These are phyloP conservation scores for Cymbidium sinense DNA, from an alignment of 106 monocot genomes.

Conservation along the genomic window DNA sequence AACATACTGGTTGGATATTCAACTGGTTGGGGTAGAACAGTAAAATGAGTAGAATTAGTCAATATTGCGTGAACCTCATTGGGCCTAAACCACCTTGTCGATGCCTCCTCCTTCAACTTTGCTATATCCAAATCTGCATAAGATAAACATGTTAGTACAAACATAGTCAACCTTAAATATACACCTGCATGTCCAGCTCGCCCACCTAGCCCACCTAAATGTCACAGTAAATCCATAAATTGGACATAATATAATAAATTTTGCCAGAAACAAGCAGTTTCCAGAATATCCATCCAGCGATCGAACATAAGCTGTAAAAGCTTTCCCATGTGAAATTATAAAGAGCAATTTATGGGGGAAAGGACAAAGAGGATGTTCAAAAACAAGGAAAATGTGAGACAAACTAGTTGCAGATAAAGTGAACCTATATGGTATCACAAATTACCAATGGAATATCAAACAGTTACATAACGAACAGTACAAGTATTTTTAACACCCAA, in stretches of 20 bases:
- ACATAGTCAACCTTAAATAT: background rate
- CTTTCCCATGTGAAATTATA: background rate
- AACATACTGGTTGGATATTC: constrained; percentile 49
- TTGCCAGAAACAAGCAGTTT: background rate
- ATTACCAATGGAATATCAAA: too few relatives aligned
- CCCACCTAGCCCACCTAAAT: background rate
- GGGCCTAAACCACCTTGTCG: constrained; percentile 70
- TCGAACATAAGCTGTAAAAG: background rate
- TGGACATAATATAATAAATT: background rate
- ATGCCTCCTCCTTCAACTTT: constrained; percentile 45
- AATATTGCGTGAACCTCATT: constrained; percentile 84
- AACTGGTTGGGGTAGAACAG: constrained; percentile 66
- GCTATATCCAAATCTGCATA: constrained; percentile 50
- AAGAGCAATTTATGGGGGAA: background rate
- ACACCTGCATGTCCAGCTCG: background rate
- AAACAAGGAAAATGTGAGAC: background rate
- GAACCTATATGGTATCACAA: too few relatives aligned
- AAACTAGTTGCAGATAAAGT: background rate
- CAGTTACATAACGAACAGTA: too few relatives aligned
- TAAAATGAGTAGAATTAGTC: constrained; percentile 45
- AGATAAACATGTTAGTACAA: background rate
- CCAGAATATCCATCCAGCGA: background rate
- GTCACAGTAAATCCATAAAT: background rate
- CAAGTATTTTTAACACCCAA: too few relatives aligned
- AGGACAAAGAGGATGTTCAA: too few relatives aligned